These are phyloP conservation scores for Hypholoma fasciculare DNA, from an alignment of 768 basidiomycete species.

Conservation along the genomic window DNA sequence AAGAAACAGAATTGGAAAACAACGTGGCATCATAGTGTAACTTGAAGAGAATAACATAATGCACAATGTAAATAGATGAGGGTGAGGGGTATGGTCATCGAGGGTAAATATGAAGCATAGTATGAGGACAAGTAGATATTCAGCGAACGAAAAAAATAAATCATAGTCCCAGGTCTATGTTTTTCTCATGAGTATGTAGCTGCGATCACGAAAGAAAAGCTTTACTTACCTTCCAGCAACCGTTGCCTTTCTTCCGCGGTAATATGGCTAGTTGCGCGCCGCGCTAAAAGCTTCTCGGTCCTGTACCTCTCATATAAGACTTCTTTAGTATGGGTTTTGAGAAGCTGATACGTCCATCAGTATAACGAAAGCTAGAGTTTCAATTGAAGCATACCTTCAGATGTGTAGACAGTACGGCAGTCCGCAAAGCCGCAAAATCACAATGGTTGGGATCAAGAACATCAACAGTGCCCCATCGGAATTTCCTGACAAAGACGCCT, in stretches of 20 bases:
- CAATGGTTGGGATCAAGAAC: constrained; percentile 85
- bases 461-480: constrained; percentile 88
- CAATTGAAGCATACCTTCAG: constrained; percentile 59
- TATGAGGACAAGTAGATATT: constrained; percentile 17
- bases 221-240: constrained; percentile 64
- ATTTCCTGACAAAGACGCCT: constrained; percentile 76
- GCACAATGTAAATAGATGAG: constrained; percentile 13
- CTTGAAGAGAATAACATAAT: constrained; percentile 17
- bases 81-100: constrained; percentile 18
- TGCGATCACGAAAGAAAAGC: neutral
- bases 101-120: constrained; percentile 18
- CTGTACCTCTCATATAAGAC: constrained; percentile 93
- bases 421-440: constrained; percentile 84
- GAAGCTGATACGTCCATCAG: constrained; percentile 45
- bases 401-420: constrained; percentile 82
- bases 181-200: neutral
- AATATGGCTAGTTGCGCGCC: constrained; percentile 80
- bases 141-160: constrained; percentile 1
- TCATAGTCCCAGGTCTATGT: constrained; percentile 28
- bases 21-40: constrained; percentile 5
- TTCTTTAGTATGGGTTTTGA: constrained; percentile 83
- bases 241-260: constrained; percentile 72
- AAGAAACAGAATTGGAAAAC: neutral
- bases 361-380: neutral
- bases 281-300: constrained; percentile 86